Conservation (phyloP, 257 asterid species). For the Jacaranda copaia region DNA sequence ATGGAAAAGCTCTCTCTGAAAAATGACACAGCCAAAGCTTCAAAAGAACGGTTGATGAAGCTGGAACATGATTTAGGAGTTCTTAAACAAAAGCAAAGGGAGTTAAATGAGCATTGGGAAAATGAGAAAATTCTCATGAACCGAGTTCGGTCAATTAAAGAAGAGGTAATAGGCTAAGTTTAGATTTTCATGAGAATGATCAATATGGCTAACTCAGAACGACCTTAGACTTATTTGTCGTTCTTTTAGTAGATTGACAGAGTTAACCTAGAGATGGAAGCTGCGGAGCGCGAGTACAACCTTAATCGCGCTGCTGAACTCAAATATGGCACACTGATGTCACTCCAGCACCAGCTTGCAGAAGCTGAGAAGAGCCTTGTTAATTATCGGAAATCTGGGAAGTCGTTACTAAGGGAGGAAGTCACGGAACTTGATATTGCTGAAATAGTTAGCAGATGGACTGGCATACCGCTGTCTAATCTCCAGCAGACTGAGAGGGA, state of each 20-base stretch:
- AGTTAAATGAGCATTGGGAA: slow-evolving; percentile 85
- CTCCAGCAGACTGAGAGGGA: slow-evolving; percentile 95
- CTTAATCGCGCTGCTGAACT: slow-evolving; percentile 95
- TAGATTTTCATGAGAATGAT: slow-evolving; percentile 14
- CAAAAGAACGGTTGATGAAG: slow-evolving; percentile 80
- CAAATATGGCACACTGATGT: slow-evolving; percentile 80
- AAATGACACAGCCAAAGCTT: slow-evolving; percentile 83
- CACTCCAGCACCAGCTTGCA: slow-evolving; percentile 88
- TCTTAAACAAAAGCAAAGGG: slow-evolving; percentile 71
- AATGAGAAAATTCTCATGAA: slow-evolving; percentile 80
- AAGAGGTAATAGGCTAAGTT: slow-evolving; percentile 64
- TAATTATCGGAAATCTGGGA: slow-evolving; percentile 75
- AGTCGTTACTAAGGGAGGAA: slow-evolving; percentile 79
- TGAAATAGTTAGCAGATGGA: slow-evolving; percentile 94
- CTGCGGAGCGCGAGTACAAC: slow-evolving; percentile 96
- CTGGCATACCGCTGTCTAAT: slow-evolving; percentile 91
- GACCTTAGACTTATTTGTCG: slow-evolving; percentile 22
- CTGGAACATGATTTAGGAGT: slow-evolving; percentile 77
- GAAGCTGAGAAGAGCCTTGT: slow-evolving; percentile 76
- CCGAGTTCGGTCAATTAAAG: slow-evolving; percentile 76
- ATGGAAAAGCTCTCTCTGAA: slow-evolving; percentile 92
- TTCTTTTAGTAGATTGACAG: slow-evolving; percentile 70
- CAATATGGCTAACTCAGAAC: neutral
- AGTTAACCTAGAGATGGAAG: slow-evolving; percentile 94
- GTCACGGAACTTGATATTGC: slow-evolving; percentile 87